Base-by-base conservation (phyloP, 495 filamentous ascomycete species). In the Penicillium lagena region DNA sequence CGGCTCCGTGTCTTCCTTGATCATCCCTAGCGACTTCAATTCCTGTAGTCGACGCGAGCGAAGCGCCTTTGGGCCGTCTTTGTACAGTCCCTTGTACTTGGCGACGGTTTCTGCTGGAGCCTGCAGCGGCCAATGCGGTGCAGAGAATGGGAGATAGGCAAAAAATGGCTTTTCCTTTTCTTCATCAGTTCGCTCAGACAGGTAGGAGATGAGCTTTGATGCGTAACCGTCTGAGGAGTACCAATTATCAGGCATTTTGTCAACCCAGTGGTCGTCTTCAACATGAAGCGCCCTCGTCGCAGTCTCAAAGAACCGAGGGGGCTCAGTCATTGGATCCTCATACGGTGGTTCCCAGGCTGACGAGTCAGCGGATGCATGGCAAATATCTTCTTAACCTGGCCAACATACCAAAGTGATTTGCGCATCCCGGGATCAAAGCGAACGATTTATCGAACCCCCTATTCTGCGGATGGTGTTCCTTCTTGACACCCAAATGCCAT, bases 361-460 rank as follows among this genome's bases (percentile, higher is more conserved):
- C 2, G 64, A 72, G 58, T 79, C 64, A 39, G 77, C 66, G 60
- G 75, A 72, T 39, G 71, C 66, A 3, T 73, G 74, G 13, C 64
- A 64, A 36, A 63, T 64, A 49, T 72, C 71, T 49, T 49, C 54
- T 81, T 72, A 4, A 78, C 78, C 50, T 82, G 74, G 40, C 67
- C 79, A 33, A 70, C 77, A 50, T 82, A 82, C n/a, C n/a, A n/a
- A n/a, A n/a, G 52, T 85, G 81, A 46, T 84, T 84, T 22, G 68
- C 72, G 48, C 73, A 76, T 7, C 72, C 76, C 0, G 76, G 76
- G 11, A 79, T 49, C 51, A 74, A 71, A 8, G 76, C 72, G n/a
- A 78, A 71, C 6, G 64, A 70, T 5, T 67, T 63, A 17, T 64
- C 63, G 39, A 73, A 73, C n/a, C 70, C 70, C 7, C 70, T 62